Evolutionary conservation across 2,329 filamentous ascomycete species (phyloP), one percentile per base, ranked within the genome.

Genomic region (Xylariales sp.): DNA sequence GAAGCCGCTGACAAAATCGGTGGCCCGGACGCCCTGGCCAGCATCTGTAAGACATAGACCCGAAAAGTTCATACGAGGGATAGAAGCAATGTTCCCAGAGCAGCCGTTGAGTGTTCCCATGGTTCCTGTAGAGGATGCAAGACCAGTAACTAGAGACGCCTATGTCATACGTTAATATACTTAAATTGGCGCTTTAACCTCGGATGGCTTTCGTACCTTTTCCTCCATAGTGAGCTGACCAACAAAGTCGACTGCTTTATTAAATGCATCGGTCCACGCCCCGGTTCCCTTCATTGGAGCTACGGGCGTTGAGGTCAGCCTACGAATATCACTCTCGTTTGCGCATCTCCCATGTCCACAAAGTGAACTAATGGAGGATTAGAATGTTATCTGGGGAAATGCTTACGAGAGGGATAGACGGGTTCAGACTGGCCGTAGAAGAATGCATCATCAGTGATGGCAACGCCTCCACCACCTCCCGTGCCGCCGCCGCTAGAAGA

Each of bases 111-210:
- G 46, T 14, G 74, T 76, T 2, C 75, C 76, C 6, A 75, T 72
- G 8, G 72, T 75, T 16, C 75, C 75, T 1, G 75, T 83, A n/a
- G 81, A 80, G 2, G 78, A 88, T 72, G 86, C 84, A 54, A 89
- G 86, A 69, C 93, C 93, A 1, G 91, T 91, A 0, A 92, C 94
- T 65, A 96, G 79, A 74, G 89, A 91, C 75, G 94, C 89, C 82
- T 84, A 14, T 56, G 30, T 49, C 23, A 36, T 39, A 54, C 18
- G 39, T 71, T 45, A 71, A 48, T 52, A 62, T 58, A 10, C 9
- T 36, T 39, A 7, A 14, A n/a, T 55, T 5, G 1, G 34, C 10
- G 45, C 14, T 28, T 3, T 3, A 30, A 28, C 12, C 14, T 14
- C 10, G 28, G 61, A 72, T 30, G 6, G 6, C 16, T n/a, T 6